A percentile compares a stretch with the other conserved stretches of the same genome.
These are phyloP conservation scores for Eucalyptus decipiens DNA, from an alignment of 345 rosid genomes.

Conservation along the genomic window DNA sequence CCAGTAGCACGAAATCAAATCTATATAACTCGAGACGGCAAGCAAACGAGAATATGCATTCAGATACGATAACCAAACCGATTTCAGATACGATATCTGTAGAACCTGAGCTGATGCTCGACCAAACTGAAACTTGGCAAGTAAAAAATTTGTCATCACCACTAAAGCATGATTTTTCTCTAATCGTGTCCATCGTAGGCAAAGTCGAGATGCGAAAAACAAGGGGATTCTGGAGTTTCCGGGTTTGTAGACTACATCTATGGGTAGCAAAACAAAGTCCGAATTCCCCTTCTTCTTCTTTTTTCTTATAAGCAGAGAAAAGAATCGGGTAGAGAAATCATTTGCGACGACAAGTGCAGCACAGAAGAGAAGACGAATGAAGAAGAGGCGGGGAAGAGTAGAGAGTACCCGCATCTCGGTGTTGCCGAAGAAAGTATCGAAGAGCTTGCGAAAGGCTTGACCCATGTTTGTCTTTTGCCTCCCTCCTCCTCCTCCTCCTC, in stretches of 20 bases:
- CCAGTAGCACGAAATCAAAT: not conserved
- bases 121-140: not conserved
- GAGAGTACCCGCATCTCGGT: slow-evolving; percentile 72
- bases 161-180: not conserved
- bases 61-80: not conserved
- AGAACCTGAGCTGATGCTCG: not conserved
- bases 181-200: not conserved
- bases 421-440: slow-evolving; percentile 84
- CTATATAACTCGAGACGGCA: not conserved
- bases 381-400: not conserved
- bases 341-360: not conserved
- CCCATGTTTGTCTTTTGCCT: slow-evolving; percentile 29
- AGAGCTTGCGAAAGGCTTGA: slow-evolving; percentile 84
- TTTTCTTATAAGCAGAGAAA: not conserved
- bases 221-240: not conserved
- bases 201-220: not conserved
- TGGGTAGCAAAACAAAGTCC: not conserved
- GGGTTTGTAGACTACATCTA: not conserved
- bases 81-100: not conserved
- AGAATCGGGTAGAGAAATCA: not conserved
- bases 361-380: not conserved
- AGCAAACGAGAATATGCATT: not conserved
- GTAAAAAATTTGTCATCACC: not conserved
- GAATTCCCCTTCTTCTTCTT: not conserved
- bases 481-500: not conserved